These are phyloP conservation scores for Phytophthora idaei DNA, from an alignment of 352 stramenopile genomes.

Conservation along the genomic window DNA sequence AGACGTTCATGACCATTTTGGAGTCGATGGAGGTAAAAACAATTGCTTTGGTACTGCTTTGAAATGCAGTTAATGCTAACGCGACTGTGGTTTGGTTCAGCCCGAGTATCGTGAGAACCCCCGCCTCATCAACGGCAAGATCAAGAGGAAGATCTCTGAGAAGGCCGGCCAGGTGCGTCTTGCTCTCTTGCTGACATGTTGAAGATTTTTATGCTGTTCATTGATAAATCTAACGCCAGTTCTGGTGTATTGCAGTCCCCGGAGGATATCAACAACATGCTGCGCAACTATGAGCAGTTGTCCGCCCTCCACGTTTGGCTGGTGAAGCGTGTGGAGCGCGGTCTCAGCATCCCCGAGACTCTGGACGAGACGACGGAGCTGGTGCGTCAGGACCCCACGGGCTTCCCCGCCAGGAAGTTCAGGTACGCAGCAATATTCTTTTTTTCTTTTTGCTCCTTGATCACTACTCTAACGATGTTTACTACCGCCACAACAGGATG, in stretches of 20 bases:
- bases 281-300: constrained; percentile 86
- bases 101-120: constrained; percentile 73
- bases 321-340: constrained; percentile 80
- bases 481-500: constrained; percentile 34
- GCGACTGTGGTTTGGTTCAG: constrained; percentile 22
- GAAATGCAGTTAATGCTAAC: background rate
- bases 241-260: constrained; percentile 44
- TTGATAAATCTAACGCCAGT: constrained; percentile 4
- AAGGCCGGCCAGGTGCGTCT: constrained; percentile 78
- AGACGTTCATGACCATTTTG: constrained; percentile 80
- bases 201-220: background rate
- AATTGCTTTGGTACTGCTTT: background rate
- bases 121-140: constrained; percentile 82
- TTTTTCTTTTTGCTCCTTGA: background rate
- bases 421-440: constrained; percentile 39
- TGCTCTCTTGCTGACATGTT: background rate
- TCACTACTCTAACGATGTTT: constrained; percentile 10
- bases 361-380: constrained; percentile 83
- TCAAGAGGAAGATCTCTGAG: constrained; percentile 83
- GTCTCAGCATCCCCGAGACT: constrained; percentile 70
- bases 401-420: constrained; percentile 87
- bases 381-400: constrained; percentile 81
- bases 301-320: constrained; percentile 78
- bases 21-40: constrained; percentile 69
- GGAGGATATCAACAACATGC: constrained; percentile 89